phyloP scores from a whole-genome alignment of 495 filamentous ascomycete species.

The Penicillium ucsense region DNA sequence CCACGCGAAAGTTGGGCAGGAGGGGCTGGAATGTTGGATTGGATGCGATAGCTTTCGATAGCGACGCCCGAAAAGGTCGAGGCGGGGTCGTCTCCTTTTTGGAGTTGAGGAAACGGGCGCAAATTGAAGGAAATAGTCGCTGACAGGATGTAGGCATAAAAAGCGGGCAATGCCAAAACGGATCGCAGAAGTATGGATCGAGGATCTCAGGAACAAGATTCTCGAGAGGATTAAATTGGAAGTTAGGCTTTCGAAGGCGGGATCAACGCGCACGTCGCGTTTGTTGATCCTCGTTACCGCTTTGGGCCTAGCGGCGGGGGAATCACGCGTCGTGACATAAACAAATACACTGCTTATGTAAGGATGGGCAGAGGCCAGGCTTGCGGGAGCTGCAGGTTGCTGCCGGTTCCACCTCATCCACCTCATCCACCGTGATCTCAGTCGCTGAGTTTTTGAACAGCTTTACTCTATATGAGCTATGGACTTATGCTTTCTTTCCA shows the following conservation, averaged over 20 bases:
- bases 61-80: too few species aligned
- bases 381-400: too few species aligned
- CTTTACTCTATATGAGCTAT: too few species aligned
- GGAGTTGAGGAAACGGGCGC: too few species aligned
- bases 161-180: neutral
- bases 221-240: neutral
- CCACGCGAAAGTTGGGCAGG: constrained; percentile 9
- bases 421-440: too few species aligned
- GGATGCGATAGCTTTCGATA: neutral
- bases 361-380: neutral
- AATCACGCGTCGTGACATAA: constrained; percentile 21
- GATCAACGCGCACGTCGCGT: constrained; percentile 24
- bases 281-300: constrained; percentile 19
- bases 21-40: constrained; percentile 2
- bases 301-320: constrained; percentile 17
- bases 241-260: neutral
- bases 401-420: too few species aligned
- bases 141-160: neutral
- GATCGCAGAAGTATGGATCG: neutral
- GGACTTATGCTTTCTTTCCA: too few species aligned
- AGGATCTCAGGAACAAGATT: constrained; percentile 7
- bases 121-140: too few species aligned
- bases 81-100: too few species aligned
- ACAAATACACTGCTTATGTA: constrained; percentile 19
- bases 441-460: too few species aligned